These are phyloP conservation scores for Osmanthus fragrans DNA, from an alignment of 257 asterid species.

Conservation along the genomic window DNA sequence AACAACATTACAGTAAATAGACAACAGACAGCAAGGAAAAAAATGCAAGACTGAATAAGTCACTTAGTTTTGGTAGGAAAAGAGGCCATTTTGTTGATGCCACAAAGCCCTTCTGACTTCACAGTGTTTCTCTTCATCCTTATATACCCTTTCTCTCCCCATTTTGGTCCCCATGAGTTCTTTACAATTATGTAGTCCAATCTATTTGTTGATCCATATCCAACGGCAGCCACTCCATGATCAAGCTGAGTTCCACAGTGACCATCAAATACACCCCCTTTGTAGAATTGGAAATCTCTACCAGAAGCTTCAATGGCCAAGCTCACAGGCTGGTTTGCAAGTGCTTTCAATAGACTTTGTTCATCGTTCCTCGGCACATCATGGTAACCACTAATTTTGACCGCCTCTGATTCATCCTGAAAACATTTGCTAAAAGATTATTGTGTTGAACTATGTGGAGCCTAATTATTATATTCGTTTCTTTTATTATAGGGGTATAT, in stretches of 20 bases:
- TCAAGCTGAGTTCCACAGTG: constrained; percentile 59
- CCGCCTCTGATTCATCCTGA: constrained; percentile 37
- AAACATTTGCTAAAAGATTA: neutral
- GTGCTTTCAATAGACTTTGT: constrained; percentile 40
- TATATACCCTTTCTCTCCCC: constrained; percentile 70
- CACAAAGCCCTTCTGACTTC: constrained; percentile 59
- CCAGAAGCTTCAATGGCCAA: constrained; percentile 47
- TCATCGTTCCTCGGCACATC: constrained; percentile 44
- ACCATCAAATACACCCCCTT: constrained; percentile 68
- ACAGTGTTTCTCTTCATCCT: constrained; percentile 68
- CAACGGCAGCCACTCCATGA: constrained; percentile 61
- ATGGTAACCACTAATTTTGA: constrained; percentile 38
- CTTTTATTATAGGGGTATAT: neutral
- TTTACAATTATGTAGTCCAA: constrained; percentile 51
- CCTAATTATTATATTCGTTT: neutral
- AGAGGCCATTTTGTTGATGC: constrained; percentile 64
- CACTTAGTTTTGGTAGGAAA: constrained; percentile 52
- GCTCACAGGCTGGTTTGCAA: constrained; percentile 45
- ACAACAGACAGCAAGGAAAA: neutral
- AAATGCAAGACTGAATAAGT: neutral
- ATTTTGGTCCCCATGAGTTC: constrained; percentile 72
- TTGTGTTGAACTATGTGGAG: neutral
- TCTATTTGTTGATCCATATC: constrained; percentile 52
- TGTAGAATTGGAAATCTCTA: constrained; percentile 44
- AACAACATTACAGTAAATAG: neutral